Evolutionary conservation across 345 rosid species (phyloP).

Genomic region (Citrus sp.): DNA sequence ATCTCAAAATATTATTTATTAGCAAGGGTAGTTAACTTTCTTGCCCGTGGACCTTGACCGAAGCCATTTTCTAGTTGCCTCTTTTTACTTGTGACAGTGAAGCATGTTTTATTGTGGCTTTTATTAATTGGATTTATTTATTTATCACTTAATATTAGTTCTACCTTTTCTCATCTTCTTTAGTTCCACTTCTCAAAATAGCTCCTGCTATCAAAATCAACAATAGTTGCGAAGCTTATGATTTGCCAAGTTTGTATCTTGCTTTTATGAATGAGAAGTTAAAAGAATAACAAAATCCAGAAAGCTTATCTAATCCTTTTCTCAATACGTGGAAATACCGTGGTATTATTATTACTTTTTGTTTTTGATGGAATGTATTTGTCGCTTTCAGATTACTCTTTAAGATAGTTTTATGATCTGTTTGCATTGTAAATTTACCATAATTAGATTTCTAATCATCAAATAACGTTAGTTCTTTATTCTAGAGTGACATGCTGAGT

Average conservation of each 20-base stretch:
- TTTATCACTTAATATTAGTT: not conserved
- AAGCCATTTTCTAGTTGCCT: not conserved
- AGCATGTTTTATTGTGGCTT: not conserved
- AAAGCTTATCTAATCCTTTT: not conserved
- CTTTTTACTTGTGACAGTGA: not conserved
- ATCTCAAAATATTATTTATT: not conserved
- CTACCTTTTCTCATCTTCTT: not conserved
- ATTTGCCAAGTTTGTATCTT: not conserved
- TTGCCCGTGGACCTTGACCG: not conserved
- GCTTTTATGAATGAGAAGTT: not conserved
- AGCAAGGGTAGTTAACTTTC: not conserved
- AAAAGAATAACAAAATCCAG: not conserved
- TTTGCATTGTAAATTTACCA: not conserved
- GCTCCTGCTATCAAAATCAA: not conserved
- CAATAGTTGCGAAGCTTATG: not conserved
- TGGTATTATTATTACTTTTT: too few relatives aligned
- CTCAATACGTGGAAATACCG: not conserved
- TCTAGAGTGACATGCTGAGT: slow-evolving; percentile 1
- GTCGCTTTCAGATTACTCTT: not conserved
- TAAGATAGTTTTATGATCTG: not conserved
- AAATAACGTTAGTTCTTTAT: not conserved
- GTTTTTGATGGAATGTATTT: not conserved
- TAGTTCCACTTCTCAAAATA: not conserved
- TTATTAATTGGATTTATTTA: not conserved
- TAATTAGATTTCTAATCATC: not conserved